Evolutionary conservation across 345 rosid species (phyloP), one percentile per base, ranked within the genome.

Genomic region (Eucalyptus caleyi): DNA sequence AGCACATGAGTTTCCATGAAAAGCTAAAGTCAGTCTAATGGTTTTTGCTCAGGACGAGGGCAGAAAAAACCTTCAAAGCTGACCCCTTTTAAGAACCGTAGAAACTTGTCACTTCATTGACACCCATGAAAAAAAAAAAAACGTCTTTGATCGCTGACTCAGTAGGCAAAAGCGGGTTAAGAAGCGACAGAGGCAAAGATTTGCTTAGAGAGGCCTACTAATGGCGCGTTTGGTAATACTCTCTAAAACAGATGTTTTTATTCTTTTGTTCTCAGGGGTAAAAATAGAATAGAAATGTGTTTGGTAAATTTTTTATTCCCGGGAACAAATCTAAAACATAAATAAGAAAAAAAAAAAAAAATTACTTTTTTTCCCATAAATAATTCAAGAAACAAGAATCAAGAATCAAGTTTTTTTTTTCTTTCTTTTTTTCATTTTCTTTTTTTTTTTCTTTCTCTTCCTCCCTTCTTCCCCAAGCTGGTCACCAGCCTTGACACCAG

Each of bases 231-330:
- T 19, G 59, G 9, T 0, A 0, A 53, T 53, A 0, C 2, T 21
- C 11, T 0, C 5, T 19, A 0, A 0, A 53, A 53, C 2, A 19
- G 0, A 0, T 53, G 10, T 53, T 53, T 53, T 2, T 8, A 0
- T 53, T 53, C 0, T 53, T 53, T 53, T 53, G 5, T 53, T 53
- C 0, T 0, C 11, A 1, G 0, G 24, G 4, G 1, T 53, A 53
- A 8, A 53, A 21, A 53, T 53, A 53, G 1, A 53, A 53, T 0
- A 8, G 0, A 21, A 53, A 53, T 1, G 0, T 9, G 9, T 53
- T 53, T 53, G 11, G 1, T 19, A 53, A 53, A 0, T 19, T 53
- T 8, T 53, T 19, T 53, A 0, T 53, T 53, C 0, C 0, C 1
- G 0, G 0, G 1, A 53, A 53, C 2, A 53, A 0, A 53, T 53